A percentile compares a stretch with the other conserved stretches of the same genome.
phyloP scores from a whole-genome alignment of 2,329 filamentous ascomycete genomes.

The Ceratocystis cubensis region DNA sequence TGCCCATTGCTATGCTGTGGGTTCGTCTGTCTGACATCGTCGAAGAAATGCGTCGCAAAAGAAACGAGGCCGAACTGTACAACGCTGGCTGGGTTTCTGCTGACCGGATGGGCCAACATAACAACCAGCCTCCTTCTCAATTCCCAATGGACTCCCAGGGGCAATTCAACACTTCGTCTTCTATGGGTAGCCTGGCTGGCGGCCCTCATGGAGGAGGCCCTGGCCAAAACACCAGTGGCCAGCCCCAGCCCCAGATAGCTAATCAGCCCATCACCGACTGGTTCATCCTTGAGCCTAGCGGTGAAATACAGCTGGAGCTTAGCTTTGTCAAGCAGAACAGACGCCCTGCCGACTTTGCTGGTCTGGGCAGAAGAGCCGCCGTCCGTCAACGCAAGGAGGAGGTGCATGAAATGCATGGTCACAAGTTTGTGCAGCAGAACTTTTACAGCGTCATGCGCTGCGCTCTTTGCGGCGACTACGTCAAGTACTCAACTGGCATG shows the following conservation, averaged over 20 bases:
- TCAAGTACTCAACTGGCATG: conserved; percentile 98
- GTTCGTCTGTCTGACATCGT: conserved; percentile 93
- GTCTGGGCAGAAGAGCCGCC: conserved; percentile 86
- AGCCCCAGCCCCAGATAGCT: conserved; percentile 37
- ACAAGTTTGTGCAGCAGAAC: conserved; percentile 97
- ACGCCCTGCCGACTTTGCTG: conserved; percentile 74
- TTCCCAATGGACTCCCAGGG: conserved; percentile 44
- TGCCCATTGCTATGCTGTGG: conserved; percentile 93
- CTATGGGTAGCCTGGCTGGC: conserved; percentile 29
- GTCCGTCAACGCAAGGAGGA: conserved; percentile 97
- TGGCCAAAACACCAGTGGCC: conserved; percentile 25
- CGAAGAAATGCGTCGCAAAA: conserved; percentile 94
- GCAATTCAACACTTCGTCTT: conserved; percentile 24
- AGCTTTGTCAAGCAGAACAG: conserved; percentile 86
- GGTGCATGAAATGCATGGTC: conserved; percentile 94
- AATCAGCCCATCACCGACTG: conserved; percentile 70
- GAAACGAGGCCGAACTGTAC: conserved; percentile 90
- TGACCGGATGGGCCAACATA: conserved; percentile 68
- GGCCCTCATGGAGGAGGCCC: conserved; percentile 32
- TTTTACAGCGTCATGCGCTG: conserved; percentile 99
- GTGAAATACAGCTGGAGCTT: conserved; percentile 80
- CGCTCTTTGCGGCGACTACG: conserved; percentile 90
- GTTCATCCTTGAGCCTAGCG: conserved; percentile 93
- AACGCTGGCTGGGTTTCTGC: conserved; percentile 94
- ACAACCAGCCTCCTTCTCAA: conserved; percentile 37